Evolutionary conservation across 345 rosid species (phyloP).

Genomic region (Physaria fendleri): DNA sequence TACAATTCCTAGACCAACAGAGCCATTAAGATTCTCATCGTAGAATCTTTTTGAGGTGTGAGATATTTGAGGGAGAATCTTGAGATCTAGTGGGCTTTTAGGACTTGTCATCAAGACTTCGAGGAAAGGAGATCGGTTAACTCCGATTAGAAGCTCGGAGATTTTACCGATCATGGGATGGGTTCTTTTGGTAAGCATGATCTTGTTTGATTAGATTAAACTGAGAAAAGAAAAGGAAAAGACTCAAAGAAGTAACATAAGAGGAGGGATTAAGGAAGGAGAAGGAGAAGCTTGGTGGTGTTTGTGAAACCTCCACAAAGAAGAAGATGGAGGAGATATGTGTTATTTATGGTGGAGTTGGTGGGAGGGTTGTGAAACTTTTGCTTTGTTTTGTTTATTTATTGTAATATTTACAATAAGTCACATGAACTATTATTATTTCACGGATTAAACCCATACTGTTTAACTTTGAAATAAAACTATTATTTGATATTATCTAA

Average conservation of each 20-base stretch:
- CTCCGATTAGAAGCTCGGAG: constrained; percentile 56
- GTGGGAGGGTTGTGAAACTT: constrained; percentile 29
- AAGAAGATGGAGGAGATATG: constrained; percentile 24
- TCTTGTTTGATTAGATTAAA: background rate
- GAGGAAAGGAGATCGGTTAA: constrained; percentile 40
- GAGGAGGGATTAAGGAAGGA: constrained; percentile 12
- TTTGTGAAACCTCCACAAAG: constrained; percentile 28
- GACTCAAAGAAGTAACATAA: constrained; percentile 11
- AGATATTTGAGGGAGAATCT: constrained; percentile 39
- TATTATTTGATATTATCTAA: background rate
- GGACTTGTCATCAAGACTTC: constrained; percentile 48
- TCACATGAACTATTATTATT: constrained; percentile 7
- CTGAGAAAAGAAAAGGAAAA: background rate
- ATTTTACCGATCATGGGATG: constrained; percentile 67
- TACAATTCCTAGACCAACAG: constrained; percentile 79
- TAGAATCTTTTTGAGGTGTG: constrained; percentile 41
- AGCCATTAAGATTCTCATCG: constrained; percentile 48
- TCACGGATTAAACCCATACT: constrained; percentile 5
- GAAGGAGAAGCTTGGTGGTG: constrained; percentile 16
- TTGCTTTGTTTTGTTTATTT: constrained; percentile 11
- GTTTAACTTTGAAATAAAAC: constrained; percentile 1
- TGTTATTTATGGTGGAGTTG: constrained; percentile 45
- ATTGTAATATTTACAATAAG: constrained; percentile 7
- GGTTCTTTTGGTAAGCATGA: constrained; percentile 59
- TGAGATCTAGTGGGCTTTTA: constrained; percentile 60